Conservation (phyloP, 2,329 filamentous ascomycete species). For the Helicocarpus griseus region DNA sequence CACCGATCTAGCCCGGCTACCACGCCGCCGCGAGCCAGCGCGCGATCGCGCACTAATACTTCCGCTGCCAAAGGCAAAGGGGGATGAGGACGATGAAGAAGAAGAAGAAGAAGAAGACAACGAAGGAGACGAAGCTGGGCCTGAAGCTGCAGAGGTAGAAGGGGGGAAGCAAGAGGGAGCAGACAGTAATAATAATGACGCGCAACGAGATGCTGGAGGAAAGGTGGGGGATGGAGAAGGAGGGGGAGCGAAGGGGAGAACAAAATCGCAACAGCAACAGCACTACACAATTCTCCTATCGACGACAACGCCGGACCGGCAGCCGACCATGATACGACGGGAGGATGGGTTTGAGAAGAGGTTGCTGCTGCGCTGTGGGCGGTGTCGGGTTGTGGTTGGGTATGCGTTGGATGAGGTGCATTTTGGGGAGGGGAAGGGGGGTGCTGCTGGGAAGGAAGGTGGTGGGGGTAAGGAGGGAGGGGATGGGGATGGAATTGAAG, state of each 20-base stretch:
- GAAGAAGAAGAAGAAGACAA: conserved; percentile 6
- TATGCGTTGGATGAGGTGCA: conserved; percentile 52
- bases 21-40: conserved; percentile 40
- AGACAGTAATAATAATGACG: conserved; percentile 13
- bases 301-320: conserved; percentile 38
- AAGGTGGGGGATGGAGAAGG: neutral
- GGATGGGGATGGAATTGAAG: conserved; percentile 8
- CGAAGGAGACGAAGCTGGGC: conserved; percentile 9
- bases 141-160: conserved; percentile 1
- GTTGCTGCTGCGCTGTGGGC: conserved; percentile 46
- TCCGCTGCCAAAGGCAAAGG: conserved; percentile 32
- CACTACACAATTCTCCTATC: conserved; percentile 44
- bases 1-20: conserved; percentile 37
- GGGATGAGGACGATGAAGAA: conserved; percentile 8
- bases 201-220: neutral
- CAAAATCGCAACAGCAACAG: conserved; percentile 4
- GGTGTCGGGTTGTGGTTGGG: conserved; percentile 52
- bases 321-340: conserved; percentile 43
- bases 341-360: conserved; percentile 61
- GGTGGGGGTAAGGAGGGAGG: conserved; percentile 12
- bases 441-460: conserved; percentile 9
- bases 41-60: conserved; percentile 50
- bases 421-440: conserved; percentile 21
- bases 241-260: neutral
- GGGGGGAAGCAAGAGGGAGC: conserved; percentile 6